Percentiles rank a stretch among this genome's conserved stretches.
These are phyloP conservation scores for Beta corolliflora DNA, from an alignment of 179 eudicot species.

Conservation along the genomic window DNA sequence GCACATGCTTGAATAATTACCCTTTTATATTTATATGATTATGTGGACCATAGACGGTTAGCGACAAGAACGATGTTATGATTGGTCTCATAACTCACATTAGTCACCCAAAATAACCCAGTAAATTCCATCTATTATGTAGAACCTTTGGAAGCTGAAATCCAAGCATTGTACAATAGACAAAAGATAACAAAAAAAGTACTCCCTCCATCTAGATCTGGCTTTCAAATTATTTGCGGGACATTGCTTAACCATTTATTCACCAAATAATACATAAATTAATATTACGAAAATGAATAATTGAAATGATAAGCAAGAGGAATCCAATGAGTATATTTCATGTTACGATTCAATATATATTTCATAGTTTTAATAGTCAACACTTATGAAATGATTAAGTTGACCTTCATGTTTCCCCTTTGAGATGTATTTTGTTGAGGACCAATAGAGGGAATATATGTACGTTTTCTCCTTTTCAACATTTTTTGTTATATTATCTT, in stretches of 20 bases:
- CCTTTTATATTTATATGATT: not conserved
- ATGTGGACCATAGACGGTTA: not conserved
- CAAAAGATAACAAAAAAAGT: not conserved
- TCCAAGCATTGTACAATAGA: not conserved
- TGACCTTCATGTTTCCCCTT: too few species aligned
- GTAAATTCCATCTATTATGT: not conserved
- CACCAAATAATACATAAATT: not conserved
- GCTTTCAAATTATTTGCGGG: not conserved
- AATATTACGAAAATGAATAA: not conserved
- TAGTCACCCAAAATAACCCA: not conserved
- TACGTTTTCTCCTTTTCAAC: too few species aligned
- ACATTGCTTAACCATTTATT: not conserved
- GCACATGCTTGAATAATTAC: not conserved
- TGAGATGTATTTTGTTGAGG: too few species aligned
- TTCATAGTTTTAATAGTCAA: too few species aligned
- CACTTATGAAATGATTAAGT: too few species aligned
- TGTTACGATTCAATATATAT: too few species aligned
- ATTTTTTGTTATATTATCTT: too few species aligned
- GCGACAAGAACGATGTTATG: too few species aligned
- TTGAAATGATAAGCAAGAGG: not conserved
- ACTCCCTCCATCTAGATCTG: not conserved
- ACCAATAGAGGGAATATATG: too few species aligned
- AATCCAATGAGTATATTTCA: not conserved
- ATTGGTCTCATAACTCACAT: too few species aligned
- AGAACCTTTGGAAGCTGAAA: not conserved